Evolutionary conservation across 1,284 basidiomycete species (phyloP).

Genomic region (Ceratobasidium sp.): DNA sequence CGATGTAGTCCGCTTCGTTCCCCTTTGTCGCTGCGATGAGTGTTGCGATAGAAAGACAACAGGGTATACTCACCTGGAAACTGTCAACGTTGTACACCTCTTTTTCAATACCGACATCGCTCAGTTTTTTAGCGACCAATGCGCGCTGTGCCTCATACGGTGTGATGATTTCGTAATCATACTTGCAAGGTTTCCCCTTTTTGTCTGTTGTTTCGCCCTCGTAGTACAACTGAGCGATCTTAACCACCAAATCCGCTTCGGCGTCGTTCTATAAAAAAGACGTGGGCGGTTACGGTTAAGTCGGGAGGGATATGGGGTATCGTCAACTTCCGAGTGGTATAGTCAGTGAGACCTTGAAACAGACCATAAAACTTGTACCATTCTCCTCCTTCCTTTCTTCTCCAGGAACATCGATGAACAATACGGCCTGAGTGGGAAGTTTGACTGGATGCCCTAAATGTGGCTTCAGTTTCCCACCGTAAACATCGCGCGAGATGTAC

Average conservation of each 20-base stretch:
- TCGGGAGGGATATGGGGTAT: no score
- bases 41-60: not conserved
- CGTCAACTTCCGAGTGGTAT: no score
- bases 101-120: slow-evolving; percentile 42
- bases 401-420: slow-evolving; percentile 59
- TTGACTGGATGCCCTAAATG: slow-evolving; percentile 35
- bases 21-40: slow-evolving; percentile 29
- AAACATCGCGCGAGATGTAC: slow-evolving; percentile 70
- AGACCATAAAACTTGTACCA: slow-evolving; percentile 58
- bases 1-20: slow-evolving; percentile 43
- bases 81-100: slow-evolving; percentile 42
- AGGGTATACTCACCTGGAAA: slow-evolving; percentile 12
- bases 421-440: not conserved
- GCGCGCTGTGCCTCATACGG: slow-evolving; percentile 72
- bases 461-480: slow-evolving; percentile 58
- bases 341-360: no score
- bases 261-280: slow-evolving; percentile 59
- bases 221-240: slow-evolving; percentile 22
- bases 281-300: no score
- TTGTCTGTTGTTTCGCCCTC: not conserved
- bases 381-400: slow-evolving; percentile 48
- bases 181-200: not conserved
- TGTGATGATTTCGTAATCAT: slow-evolving; percentile 65
- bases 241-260: slow-evolving; percentile 52
- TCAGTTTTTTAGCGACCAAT: slow-evolving; percentile 58